Evolutionary conservation across 2,329 filamentous ascomycete genomes (phyloP), one percentile per base, ranked within the genome.

Genomic region (Aspergillus fischeri): DNA sequence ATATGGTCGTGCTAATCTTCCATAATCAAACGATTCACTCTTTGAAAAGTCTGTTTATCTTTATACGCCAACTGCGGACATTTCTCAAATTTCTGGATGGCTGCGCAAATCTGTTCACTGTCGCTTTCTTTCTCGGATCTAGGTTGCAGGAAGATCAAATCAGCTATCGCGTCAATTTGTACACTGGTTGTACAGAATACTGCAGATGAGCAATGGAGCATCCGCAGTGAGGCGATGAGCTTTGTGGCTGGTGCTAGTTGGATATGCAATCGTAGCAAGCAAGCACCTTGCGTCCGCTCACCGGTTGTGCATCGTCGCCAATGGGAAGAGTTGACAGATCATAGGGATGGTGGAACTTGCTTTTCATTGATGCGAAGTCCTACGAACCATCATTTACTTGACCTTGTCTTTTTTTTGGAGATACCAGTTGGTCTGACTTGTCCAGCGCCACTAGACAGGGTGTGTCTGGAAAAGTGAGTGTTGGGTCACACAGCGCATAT

Each of bases 361-460:
- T 21, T 21, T 14, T 47, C 14, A 25, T 47, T 25, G 9, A 38
- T 38, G 32, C 14, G 7, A 38, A 38, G 32, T 6, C 14, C 24
- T 47, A 24, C 21, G 44, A 47, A 47, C 44, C 21, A 24, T 25
- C 21, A 3, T 25, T 25, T 25, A 24, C 44, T 14, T 47, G 20
- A 21, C 44, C 44, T 47, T 47, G 44, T 47, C 44, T 25, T 47
- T 14, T 14, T 25, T 27, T 24, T 14, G 21, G 44, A 24, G 24
- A 47, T 47, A 47, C 6, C 21, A 14, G 44, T 24, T 35, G 38
- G 49, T 60, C 58, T 61, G 62, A 61, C 60, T 61, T 63, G 62
- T 63, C 60, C 47, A 61, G 53, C 59, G 57, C 59, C 60, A 63
- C 62, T 17, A 54, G 48, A 57, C 55, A 21, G 51, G 21, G 4